Percentiles rank a stretch among this genome's conserved stretches.
Conservation (phyloP, 108 stramenopile species). For the Nitzschia sp. region DNA sequence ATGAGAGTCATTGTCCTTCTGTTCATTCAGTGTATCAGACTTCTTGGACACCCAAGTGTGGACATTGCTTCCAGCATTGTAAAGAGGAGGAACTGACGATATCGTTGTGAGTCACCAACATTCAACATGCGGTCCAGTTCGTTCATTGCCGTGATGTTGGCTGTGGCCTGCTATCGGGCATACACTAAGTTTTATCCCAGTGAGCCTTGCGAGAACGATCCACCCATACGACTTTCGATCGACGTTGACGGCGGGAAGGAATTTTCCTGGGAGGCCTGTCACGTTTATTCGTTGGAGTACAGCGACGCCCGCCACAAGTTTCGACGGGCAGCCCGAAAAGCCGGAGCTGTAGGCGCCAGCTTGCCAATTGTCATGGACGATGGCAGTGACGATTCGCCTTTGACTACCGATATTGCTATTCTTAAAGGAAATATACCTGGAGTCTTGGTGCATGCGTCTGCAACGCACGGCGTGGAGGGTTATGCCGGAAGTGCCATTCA, state of each 20-base stretch:
- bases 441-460: conserved; percentile 65
- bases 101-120: too few species aligned
- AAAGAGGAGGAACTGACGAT: too few species aligned
- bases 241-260: neutral
- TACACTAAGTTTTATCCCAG: conserved; percentile 7
- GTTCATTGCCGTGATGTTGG: neutral
- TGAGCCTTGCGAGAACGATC: conserved; percentile 12
- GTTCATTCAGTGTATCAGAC: too few species aligned
- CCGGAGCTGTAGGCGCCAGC: neutral
- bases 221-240: conserved; percentile 5
- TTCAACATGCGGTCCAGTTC: conserved; percentile 1
- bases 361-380: conserved; percentile 18
- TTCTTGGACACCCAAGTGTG: too few species aligned
- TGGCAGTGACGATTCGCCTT: conserved; percentile 2
- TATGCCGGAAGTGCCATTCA: conserved; percentile 83
- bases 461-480: conserved; percentile 85
- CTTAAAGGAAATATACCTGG: conserved; percentile 37
- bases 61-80: too few species aligned
- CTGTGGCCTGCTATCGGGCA: conserved; percentile 1
- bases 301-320: conserved; percentile 47
- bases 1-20: too few species aligned
- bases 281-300: conserved; percentile 46
- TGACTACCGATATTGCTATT: conserved; percentile 53
- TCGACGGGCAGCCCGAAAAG: conserved; percentile 28
- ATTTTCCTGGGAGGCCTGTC: conserved; percentile 33